Conservation (phyloP, 495 filamentous ascomycete genomes). For the Daldinia concentrica region DNA sequence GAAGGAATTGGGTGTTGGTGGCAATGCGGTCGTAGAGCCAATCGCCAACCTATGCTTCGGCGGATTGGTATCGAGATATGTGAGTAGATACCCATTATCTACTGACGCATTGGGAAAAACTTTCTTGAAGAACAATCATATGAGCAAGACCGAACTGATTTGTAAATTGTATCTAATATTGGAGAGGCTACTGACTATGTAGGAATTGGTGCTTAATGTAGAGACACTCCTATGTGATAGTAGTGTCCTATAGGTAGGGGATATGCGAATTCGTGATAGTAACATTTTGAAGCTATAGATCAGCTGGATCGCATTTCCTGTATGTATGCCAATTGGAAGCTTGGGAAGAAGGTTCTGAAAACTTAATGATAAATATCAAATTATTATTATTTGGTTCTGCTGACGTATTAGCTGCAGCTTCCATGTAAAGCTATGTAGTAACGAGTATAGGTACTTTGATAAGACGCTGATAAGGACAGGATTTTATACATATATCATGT, state of each 20-base stretch:
- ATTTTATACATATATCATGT: neutral
- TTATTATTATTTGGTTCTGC: neutral
- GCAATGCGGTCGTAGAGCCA: constrained; percentile 75
- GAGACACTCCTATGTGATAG: constrained; percentile 43
- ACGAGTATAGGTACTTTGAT: neutral
- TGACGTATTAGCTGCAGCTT: constrained; percentile 5
- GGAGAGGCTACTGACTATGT: constrained; percentile 54
- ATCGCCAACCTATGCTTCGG: constrained; percentile 75
- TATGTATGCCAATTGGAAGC: constrained; percentile 1
- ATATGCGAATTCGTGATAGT: constrained; percentile 34
- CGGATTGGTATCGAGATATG: constrained; percentile 78
- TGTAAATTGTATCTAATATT: neutral
- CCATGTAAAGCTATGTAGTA: neutral
- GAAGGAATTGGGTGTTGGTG: constrained; percentile 80
- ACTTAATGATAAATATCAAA: neutral
- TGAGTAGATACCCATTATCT: constrained; percentile 66
- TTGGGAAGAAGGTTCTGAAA: neutral
- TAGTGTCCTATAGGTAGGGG: constrained; percentile 32
- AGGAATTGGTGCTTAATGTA: constrained; percentile 54
- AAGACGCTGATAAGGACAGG: neutral
- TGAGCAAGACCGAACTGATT: constrained; percentile 33
- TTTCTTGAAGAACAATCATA: constrained; percentile 64
- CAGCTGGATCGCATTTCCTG: neutral
- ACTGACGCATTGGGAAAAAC: constrained; percentile 65
- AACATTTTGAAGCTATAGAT: constrained; percentile 32